Evolutionary conservation across 768 basidiomycete species (phyloP).

Genomic region (Tricholoma sp.): DNA sequence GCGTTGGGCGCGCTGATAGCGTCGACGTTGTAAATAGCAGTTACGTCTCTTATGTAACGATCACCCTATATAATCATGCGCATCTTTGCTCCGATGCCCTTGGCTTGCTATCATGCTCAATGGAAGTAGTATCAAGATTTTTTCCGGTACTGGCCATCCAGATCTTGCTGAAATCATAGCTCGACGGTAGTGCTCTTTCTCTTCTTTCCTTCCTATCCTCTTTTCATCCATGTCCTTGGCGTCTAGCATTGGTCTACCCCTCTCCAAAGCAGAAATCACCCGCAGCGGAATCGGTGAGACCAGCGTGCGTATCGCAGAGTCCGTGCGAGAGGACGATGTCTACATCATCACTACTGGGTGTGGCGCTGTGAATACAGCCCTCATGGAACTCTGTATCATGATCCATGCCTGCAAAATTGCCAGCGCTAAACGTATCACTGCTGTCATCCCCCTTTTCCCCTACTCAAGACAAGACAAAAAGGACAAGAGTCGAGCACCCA

Average conservation of each 20-base stretch:
- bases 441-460: slow-evolving; percentile 96
- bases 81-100: no score
- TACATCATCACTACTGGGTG: slow-evolving; percentile 97
- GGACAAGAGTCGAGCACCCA: slow-evolving; percentile 97
- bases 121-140: slow-evolving; percentile 54
- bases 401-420: slow-evolving; percentile 99
- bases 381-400: slow-evolving; percentile 99
- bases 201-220: slow-evolving; percentile 11
- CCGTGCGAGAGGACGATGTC: slow-evolving; percentile 96
- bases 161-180: slow-evolving; percentile 93
- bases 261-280: slow-evolving; percentile 84
- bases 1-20: background rate
- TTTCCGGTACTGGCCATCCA: slow-evolving; percentile 82
- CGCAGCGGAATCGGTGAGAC: slow-evolving; percentile 91
- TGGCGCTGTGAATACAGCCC: slow-evolving; percentile 81
- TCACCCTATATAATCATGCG: background rate
- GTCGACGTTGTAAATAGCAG: background rate
- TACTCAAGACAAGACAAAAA: slow-evolving; percentile 99
- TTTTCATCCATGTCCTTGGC: slow-evolving; percentile 13
- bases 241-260: slow-evolving; percentile 79
- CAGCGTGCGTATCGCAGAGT: slow-evolving; percentile 86
- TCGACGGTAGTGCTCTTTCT: slow-evolving; percentile 57
- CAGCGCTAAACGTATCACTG: slow-evolving; percentile 96
- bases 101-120: slow-evolving; percentile 35
- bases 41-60: background rate